Percentiles rank a stretch among this genome's conserved stretches.
phyloP scores from a whole-genome alignment of 768 basidiomycete species.

The Tulasnella sp. region DNA sequence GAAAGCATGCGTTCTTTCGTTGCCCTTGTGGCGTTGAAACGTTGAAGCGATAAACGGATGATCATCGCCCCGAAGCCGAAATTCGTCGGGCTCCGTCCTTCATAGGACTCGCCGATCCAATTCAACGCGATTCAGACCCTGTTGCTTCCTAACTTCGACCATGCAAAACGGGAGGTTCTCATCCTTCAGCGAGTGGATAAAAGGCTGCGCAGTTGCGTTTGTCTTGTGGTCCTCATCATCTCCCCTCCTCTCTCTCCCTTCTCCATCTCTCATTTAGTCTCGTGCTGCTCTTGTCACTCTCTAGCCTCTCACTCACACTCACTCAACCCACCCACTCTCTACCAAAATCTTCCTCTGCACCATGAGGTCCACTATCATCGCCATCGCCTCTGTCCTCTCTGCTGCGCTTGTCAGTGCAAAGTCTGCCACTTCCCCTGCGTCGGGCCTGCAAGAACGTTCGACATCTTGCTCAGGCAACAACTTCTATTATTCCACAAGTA shows the following conservation, averaged over 20 bases:
- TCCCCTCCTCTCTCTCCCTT: background rate
- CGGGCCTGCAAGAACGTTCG: background rate
- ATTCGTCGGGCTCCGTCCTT: too few species aligned
- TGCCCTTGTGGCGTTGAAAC: too few species aligned
- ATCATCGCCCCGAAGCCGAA: too few species aligned
- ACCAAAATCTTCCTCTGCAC: background rate
- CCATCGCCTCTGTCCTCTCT: background rate
- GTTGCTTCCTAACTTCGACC: too few species aligned
- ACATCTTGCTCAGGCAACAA: background rate
- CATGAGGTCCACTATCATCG: slow-evolving; percentile 6
- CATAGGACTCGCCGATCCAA: too few species aligned
- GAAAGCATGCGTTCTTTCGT: too few species aligned
- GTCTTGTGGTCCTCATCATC: too few species aligned
- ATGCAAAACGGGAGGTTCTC: too few species aligned
- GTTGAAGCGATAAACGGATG: too few species aligned
- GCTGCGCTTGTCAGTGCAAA: background rate
- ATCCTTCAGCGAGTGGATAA: too few species aligned
- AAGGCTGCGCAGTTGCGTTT: too few species aligned
- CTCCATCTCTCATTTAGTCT: background rate
- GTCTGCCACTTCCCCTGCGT: background rate
- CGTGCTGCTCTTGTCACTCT: background rate
- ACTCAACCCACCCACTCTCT: background rate
- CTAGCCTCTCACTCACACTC: background rate
- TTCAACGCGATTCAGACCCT: too few species aligned
- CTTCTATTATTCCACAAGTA: slow-evolving; percentile 7